A percentile compares a stretch with the other conserved stretches of the same genome.
Conservation (phyloP, 805 yeast species). For the Wickerhamomyces bisporus region DNA sequence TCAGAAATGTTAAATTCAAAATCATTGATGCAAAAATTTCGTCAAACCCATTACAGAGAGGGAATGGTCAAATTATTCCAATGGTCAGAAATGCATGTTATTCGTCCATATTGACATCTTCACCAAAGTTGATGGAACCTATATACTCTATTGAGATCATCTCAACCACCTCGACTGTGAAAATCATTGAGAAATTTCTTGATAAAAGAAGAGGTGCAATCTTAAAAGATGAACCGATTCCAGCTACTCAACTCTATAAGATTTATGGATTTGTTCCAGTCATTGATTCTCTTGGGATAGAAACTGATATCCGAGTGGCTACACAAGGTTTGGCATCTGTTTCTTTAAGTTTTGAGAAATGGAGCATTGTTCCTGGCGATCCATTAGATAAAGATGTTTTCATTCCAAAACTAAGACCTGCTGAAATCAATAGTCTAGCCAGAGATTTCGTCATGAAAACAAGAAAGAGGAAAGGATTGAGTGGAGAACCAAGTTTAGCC, state of each 20-base stretch:
- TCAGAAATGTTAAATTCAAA: constrained; percentile 65
- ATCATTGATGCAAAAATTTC: constrained; percentile 58
- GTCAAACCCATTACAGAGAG: constrained; percentile 41
- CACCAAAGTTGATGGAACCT: constrained; percentile 82
- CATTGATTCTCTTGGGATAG: constrained; percentile 86
- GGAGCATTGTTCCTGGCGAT: constrained; percentile 87
- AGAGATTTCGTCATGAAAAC: constrained; percentile 89
- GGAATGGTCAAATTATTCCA: constrained; percentile 72
- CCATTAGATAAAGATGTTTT: constrained; percentile 66
- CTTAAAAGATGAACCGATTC: constrained; percentile 45
- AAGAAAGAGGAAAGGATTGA: constrained; percentile 79
- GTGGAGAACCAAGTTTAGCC: constrained; percentile 62
- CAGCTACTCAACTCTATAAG: constrained; percentile 65
- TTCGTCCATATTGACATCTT: constrained; percentile 69
- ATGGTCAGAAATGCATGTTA: constrained; percentile 81
- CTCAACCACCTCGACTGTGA: constrained; percentile 44
- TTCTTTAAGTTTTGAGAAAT: constrained; percentile 56
- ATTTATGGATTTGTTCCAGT: constrained; percentile 72
- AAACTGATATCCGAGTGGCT: constrained; percentile 73
- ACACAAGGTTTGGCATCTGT: constrained; percentile 79
- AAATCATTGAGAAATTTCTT: constrained; percentile 45
- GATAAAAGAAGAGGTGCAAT: constrained; percentile 68
- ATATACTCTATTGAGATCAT: constrained; percentile 55
- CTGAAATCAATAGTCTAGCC: constrained; percentile 63
- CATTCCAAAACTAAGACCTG: constrained; percentile 72